Conservation (phyloP, 129 eudicot genomes). For the Ambrosia artemisiifolia region DNA sequence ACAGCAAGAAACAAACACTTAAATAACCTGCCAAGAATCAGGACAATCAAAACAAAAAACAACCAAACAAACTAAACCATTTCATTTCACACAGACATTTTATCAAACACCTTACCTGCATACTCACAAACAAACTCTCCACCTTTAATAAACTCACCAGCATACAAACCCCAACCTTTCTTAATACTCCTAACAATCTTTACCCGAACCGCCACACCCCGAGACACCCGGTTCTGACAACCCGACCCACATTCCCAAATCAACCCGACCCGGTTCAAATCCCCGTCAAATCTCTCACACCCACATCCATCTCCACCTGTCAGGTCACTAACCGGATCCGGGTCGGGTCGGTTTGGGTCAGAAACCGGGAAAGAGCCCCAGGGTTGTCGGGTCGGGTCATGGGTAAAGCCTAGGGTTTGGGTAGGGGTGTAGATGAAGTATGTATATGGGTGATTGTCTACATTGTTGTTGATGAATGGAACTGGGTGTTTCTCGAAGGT, state of each 20-base stretch:
- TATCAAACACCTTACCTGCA: constrained; percentile 58
- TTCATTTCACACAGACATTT: neutral
- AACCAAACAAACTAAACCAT: neutral
- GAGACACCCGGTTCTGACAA: constrained; percentile 59
- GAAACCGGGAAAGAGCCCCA: constrained; percentile 59
- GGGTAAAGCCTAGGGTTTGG: constrained; percentile 31
- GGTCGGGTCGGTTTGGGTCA: constrained; percentile 26
- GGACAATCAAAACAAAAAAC: constrained; percentile 22
- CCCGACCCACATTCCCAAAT: constrained; percentile 36
- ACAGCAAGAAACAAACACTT: constrained; percentile 33
- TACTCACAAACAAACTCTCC: constrained; percentile 84
- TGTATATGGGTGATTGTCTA: constrained; percentile 55
- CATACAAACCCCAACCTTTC: constrained; percentile 85
- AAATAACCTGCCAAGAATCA: constrained; percentile 34
- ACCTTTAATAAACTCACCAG: constrained; percentile 41
- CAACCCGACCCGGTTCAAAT: constrained; percentile 54
- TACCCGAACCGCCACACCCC: constrained; percentile 47
- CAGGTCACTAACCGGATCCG: constrained; percentile 15
- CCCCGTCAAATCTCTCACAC: constrained; percentile 42
- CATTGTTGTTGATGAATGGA: constrained; percentile 60
- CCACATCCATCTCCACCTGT: constrained; percentile 26
- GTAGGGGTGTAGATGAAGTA: constrained; percentile 60
- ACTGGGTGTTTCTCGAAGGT: constrained; percentile 53
- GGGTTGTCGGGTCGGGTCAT: constrained; percentile 38
- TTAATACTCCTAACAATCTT: constrained; percentile 53